Base-by-base conservation (phyloP, 768 basidiomycete genomes). In the Russula compacta region DNA sequence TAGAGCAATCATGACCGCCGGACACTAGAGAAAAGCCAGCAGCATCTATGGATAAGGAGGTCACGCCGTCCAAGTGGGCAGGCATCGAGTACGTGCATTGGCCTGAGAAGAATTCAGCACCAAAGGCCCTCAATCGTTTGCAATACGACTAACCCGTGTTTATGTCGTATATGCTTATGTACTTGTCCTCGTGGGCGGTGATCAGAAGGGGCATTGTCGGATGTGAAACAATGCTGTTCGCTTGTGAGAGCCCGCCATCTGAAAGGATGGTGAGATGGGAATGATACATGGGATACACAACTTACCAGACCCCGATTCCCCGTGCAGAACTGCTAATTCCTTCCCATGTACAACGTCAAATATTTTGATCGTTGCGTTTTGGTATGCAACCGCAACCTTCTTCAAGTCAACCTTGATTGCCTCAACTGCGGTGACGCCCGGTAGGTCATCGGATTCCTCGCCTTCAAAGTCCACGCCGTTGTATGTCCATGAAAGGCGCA, bases 131-230 rank as follows among this genome's bases (percentile, higher is more conserved):
- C n/a, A 43, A 38, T 62, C 24, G 50, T 40, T 56, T 38, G 14
- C 8, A 36, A 33, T 19, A 38, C 35, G 44, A 72, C 85, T 61
- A 59, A 92, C 92, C 91, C 64, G 88, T 88, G 36, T 76, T 74
- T 53, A 90, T 80, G 72, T 97, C 92, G 73, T 90, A 97, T 47
- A 98, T 83, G 38, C 92, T 82, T 68, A 98, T 90, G 69, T 84
- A 86, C 68, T 92, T 95, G 76, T 98, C 95, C 74, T 98, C 95
- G 71, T 95, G 90, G 0, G 85, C 97, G 29, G 91, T 88, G 6
- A 95, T 84, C 43, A 98, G 81, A 24, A 95, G 75, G 6, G 90
- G 82, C 81, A 92, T 85, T 2, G 90, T 93, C 8, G 93, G 93
- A 76, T 97, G 93, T 42, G 93, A 93, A 35, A 83, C 84, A 62